Evolutionary conservation across 768 basidiomycete species (phyloP).

Genomic region (Tulasnella calospora): DNA sequence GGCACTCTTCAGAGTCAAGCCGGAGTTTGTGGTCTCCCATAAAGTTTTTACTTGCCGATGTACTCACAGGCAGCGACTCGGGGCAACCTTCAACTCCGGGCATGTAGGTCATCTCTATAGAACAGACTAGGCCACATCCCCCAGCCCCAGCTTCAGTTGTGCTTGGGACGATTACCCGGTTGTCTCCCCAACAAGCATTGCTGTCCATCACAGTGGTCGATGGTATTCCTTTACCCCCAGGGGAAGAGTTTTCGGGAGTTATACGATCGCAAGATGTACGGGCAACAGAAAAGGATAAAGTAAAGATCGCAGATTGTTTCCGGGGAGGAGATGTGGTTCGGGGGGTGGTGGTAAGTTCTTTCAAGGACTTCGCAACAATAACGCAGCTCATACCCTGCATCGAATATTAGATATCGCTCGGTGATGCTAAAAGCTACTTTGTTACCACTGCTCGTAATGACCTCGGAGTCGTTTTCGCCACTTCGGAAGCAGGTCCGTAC

Average conservation of each 20-base stretch:
- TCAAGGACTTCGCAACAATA: too few species aligned
- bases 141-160: slow-evolving; percentile 71
- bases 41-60: slow-evolving; percentile 31
- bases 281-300: slow-evolving; percentile 83
- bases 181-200: slow-evolving; percentile 78
- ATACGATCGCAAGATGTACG: slow-evolving; percentile 85
- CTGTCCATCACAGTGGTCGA: slow-evolving; percentile 84
- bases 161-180: slow-evolving; percentile 73
- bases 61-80: neutral
- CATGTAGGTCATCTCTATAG: slow-evolving; percentile 55
- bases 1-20: slow-evolving; percentile 59
- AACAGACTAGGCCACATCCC: slow-evolving; percentile 64
- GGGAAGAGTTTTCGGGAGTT: slow-evolving; percentile 74
- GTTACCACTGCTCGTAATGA: slow-evolving; percentile 86
- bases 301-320: slow-evolving; percentile 88
- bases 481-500: slow-evolving; percentile 70
- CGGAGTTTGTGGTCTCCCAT: slow-evolving; percentile 52
- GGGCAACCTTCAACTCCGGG: slow-evolving; percentile 23
- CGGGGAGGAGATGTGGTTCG: slow-evolving; percentile 86
- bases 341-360: slow-evolving; percentile 66
- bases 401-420: slow-evolving; percentile 69
- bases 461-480: slow-evolving; percentile 86
- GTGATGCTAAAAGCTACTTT: slow-evolving; percentile 88
- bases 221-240: slow-evolving; percentile 69
- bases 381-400: neutral